A percentile compares a stretch with the other conserved stretches of the same genome.
These are phyloP conservation scores for Firmiana major DNA, from an alignment of 345 rosid genomes.

Conservation along the genomic window DNA sequence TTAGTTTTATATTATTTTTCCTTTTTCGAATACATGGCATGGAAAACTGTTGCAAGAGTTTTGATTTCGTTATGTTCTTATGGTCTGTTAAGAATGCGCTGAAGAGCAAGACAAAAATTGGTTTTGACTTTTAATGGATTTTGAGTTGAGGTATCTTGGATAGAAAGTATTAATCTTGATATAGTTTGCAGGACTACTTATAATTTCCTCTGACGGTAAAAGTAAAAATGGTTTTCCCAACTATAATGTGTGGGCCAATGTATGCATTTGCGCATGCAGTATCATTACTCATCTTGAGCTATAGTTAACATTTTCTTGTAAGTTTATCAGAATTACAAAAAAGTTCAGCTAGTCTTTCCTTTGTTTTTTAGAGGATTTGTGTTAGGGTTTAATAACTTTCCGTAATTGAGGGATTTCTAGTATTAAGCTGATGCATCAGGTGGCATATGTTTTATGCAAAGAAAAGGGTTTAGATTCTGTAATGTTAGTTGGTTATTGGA, in stretches of 20 bases:
- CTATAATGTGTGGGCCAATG: neutral
- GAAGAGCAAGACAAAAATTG: neutral
- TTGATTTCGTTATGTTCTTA: neutral
- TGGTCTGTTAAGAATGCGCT: neutral
- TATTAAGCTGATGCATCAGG: neutral
- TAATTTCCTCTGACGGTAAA: neutral
- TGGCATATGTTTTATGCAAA: neutral
- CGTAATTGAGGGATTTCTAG: neutral
- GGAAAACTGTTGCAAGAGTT: neutral
- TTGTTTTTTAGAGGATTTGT: neutral
- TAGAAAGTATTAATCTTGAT: neutral
- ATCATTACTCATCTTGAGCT: neutral
- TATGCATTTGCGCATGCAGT: neutral
- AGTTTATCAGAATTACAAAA: neutral
- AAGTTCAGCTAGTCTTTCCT: neutral
- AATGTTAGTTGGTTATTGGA: neutral
- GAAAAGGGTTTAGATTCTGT: conserved; percentile 3
- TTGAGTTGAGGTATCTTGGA: neutral
- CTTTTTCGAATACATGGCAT: neutral
- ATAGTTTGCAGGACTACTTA: neutral
- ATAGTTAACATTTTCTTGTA: neutral
- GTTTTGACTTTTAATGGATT: neutral
- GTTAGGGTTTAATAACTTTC: neutral
- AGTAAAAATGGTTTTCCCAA: neutral
- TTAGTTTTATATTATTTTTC: neutral